Conservation (phyloP, 1,139 yeast species). For the Lodderomyces theae region DNA sequence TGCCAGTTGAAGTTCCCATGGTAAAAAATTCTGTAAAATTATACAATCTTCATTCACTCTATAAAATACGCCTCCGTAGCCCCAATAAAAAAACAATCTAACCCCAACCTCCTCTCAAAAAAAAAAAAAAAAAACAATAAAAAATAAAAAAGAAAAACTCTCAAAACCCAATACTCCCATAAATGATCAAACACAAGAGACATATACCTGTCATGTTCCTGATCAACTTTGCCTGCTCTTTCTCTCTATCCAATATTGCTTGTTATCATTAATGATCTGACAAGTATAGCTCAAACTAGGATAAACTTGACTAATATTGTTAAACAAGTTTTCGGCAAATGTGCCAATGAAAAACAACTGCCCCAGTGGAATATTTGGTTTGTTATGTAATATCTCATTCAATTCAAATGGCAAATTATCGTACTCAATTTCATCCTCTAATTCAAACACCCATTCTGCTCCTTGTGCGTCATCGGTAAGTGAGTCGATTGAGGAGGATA, state of each 20-base stretch:
- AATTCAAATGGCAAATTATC: slow-evolving; percentile 30
- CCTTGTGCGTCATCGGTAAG: background rate
- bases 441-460: slow-evolving; percentile 1
- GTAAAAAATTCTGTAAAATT: background rate
- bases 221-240: background rate
- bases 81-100: too few species aligned
- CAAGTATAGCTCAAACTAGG: slow-evolving; percentile 57
- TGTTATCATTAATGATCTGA: slow-evolving; percentile 45
- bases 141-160: background rate
- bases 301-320: slow-evolving; percentile 54
- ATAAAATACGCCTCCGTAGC: background rate
- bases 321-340: slow-evolving; percentile 76
- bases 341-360: slow-evolving; percentile 81
- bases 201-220: background rate
- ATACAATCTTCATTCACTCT: background rate
- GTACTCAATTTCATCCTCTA: slow-evolving; percentile 24
- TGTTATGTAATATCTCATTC: slow-evolving; percentile 37
- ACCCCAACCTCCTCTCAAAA: background rate
- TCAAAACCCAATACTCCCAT: background rate
- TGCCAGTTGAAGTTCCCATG: too few species aligned
- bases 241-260: slow-evolving; percentile 37
- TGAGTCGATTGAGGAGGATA: background rate
- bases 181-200: background rate
- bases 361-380: slow-evolving; percentile 48
- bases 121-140: too few species aligned